phyloP scores from a whole-genome alignment of 2,329 filamentous ascomycete genomes.

The Pseudogymnoascus sp. region DNA sequence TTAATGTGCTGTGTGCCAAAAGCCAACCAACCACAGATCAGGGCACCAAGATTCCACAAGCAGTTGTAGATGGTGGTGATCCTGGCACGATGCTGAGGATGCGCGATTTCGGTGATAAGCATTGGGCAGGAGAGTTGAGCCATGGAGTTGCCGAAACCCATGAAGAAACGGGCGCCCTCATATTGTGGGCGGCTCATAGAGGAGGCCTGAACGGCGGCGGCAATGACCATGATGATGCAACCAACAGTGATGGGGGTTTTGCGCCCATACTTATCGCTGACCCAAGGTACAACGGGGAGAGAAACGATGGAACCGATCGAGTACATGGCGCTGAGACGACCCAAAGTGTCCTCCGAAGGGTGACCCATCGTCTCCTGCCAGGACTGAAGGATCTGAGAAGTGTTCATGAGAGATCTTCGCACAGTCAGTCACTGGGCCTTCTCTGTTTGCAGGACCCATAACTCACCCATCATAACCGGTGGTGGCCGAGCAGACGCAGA shows the following conservation, averaged over 20 bases:
- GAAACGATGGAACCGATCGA: slow-evolving; percentile 27
- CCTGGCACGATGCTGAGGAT: slow-evolving; percentile 30
- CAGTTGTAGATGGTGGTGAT: slow-evolving; percentile 27
- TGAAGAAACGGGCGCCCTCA: slow-evolving; percentile 30
- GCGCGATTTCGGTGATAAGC: slow-evolving; percentile 29
- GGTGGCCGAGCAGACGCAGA: slow-evolving; percentile 51
- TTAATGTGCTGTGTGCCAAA: slow-evolving; percentile 30
- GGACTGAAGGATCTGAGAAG: slow-evolving; percentile 31
- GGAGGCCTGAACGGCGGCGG: slow-evolving; percentile 30
- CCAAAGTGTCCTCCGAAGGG: slow-evolving; percentile 26
- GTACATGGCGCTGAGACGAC: slow-evolving; percentile 26
- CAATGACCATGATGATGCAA: slow-evolving; percentile 29
- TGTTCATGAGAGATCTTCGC: slow-evolving; percentile 23
- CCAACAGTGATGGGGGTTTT: slow-evolving; percentile 24
- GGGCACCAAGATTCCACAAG: slow-evolving; percentile 30
- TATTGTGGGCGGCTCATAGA: slow-evolving; percentile 31
- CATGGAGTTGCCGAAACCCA: slow-evolving; percentile 34
- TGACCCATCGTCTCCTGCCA: slow-evolving; percentile 29
- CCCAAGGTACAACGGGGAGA: slow-evolving; percentile 31
- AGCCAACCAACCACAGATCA: slow-evolving; percentile 31
- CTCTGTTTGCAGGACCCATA: not conserved
- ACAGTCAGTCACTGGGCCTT: not conserved
- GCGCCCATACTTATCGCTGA: slow-evolving; percentile 27
- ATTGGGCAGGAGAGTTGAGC: slow-evolving; percentile 31
- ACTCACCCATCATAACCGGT: slow-evolving; percentile 27